Percentiles rank a stretch among this genome's conserved stretches.
Evolutionary conservation across 148 eudicot genomes (phyloP).

Genomic region (Heliamphora exappendiculata): DNA sequence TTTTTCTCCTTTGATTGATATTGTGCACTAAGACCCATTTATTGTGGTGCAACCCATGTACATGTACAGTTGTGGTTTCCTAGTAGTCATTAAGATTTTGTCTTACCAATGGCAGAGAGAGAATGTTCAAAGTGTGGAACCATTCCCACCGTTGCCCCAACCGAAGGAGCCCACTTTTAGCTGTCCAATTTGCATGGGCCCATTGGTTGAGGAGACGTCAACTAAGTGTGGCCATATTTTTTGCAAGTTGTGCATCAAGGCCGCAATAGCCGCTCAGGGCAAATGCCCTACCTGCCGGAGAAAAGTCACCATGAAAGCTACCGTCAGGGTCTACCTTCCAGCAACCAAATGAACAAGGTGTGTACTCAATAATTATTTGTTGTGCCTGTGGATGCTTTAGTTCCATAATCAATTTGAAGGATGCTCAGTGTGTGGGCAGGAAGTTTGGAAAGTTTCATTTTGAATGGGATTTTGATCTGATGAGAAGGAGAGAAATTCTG

Average conservation of each 20-base stretch:
- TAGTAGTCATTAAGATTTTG: slow-evolving; percentile 5
- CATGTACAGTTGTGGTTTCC: not conserved
- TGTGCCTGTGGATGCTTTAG: not conserved
- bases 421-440: not conserved
- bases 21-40: not conserved
- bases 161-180: slow-evolving; percentile 59
- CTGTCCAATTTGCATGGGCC: slow-evolving; percentile 94
- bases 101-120: slow-evolving; percentile 28
- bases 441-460: not conserved
- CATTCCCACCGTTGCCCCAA: slow-evolving; percentile 31
- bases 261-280: slow-evolving; percentile 54
- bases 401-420: not conserved
- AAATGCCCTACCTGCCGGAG: slow-evolving; percentile 92
- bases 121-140: slow-evolving; percentile 8
- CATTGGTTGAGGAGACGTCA: slow-evolving; percentile 66
- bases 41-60: not conserved
- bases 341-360: slow-evolving; percentile 43
- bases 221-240: slow-evolving; percentile 97
- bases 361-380: not conserved
- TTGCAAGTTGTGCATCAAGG: slow-evolving; percentile 69
- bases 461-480: not conserved
- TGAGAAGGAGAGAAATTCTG: not conserved
- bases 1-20: not conserved
- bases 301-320: slow-evolving; percentile 51
- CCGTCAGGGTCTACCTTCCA: slow-evolving; percentile 74